phyloP scores from a whole-genome alignment of 176 grass and related monocot species.

The Eremochloa ophiuroides region DNA sequence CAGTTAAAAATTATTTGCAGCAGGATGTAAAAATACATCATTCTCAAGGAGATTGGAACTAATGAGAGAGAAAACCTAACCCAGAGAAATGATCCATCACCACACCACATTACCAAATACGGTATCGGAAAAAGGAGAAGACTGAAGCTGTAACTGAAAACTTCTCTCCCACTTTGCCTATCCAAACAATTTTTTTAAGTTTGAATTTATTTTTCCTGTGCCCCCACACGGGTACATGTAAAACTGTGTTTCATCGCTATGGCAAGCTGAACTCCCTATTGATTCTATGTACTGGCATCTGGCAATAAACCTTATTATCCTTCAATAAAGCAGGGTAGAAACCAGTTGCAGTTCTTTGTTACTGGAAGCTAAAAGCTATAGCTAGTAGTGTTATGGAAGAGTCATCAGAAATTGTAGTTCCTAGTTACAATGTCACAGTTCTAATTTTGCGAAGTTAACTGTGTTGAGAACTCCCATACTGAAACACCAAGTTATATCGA shows the following conservation, averaged over 20 bases:
- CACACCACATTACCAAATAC: neutral
- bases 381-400: neutral
- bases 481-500: neutral
- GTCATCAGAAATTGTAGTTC: neutral
- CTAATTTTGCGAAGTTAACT: neutral
- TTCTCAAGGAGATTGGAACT: neutral
- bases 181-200: neutral
- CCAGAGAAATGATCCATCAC: neutral
- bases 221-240: neutral
- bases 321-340: neutral
- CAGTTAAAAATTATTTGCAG: neutral
- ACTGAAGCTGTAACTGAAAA: neutral
- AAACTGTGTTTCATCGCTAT: neutral
- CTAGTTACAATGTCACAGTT: neutral
- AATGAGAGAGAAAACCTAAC: neutral
- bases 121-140: neutral
- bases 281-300: neutral
- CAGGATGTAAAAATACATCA: neutral
- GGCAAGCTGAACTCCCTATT: neutral
- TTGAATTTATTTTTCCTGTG: neutral
- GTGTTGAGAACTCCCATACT: neutral
- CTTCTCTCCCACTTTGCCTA: neutral
- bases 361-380: neutral
- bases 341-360: neutral
- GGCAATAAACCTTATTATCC: neutral